Conservation (phyloP, 495 filamentous ascomycete species). For the Aspergillus heteromorphus region DNA sequence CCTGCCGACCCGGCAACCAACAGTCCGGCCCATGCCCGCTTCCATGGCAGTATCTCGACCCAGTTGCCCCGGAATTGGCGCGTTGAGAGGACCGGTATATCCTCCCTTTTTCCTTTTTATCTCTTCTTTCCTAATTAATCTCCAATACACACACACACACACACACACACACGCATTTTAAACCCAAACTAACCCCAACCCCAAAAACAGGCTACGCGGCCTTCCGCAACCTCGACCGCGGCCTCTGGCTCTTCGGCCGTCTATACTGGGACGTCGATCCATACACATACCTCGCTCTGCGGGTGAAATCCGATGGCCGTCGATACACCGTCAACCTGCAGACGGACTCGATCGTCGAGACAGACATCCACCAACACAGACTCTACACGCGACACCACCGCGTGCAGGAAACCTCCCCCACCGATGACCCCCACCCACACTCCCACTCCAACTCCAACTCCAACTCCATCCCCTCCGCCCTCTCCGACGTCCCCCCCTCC, state of each 20-base stretch:
- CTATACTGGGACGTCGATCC: conserved; percentile 82
- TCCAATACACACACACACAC: neutral
- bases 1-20: conserved; percentile 37
- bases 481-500: conserved; percentile 37
- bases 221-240: conserved; percentile 64
- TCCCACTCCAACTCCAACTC: conserved; percentile 21
- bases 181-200: neutral
- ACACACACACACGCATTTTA: neutral
- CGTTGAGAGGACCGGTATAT: conserved; percentile 61
- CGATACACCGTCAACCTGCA: conserved; percentile 95
- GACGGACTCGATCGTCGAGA: conserved; percentile 85
- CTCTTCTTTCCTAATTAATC: neutral
- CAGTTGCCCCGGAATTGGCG: conserved; percentile 57
- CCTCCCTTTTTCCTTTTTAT: conserved; percentile 2
- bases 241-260: conserved; percentile 68
- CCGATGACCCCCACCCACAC: conserved; percentile 20
- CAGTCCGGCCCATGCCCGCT: conserved; percentile 59
- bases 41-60: conserved; percentile 83
- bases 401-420: conserved; percentile 11
- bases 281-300: conserved; percentile 79
- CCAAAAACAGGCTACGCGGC: conserved; percentile 75
- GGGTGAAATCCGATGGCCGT: conserved; percentile 86
- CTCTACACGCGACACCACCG: conserved; percentile 67
- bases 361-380: conserved; percentile 93
- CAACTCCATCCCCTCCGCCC: conserved; percentile 28